Base-by-base conservation (phyloP, 768 basidiomycete genomes). In the Suillus occidentalis region DNA sequence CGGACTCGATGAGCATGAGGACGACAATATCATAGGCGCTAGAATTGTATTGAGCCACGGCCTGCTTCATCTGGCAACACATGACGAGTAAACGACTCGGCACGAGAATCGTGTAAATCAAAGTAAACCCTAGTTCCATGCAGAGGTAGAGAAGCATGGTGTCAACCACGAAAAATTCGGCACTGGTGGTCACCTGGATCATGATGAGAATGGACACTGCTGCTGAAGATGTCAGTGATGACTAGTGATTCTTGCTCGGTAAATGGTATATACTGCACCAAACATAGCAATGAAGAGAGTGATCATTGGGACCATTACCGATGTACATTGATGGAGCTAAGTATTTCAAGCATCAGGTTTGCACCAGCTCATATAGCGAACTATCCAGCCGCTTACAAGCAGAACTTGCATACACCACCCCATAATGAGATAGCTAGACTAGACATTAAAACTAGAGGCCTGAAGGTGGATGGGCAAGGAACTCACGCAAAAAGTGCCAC, bases 1-100 rank as follows among this genome's bases (percentile, higher is more conserved):
- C 77, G 20, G 76, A 77, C 61, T 82, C 79, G 65, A 81, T 65
- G n/a, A 80, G 60, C 73, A 81, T 79, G 25, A 71, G 64, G 1
- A 68, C 60, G 0, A 77, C 70, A 4, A 63, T 67, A 20, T 73
- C 67, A 62, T 78, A 77, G 28, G 64, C 50, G 20, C 20, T 50
- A 4, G 66, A 63, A 56, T 55, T 34, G n/a, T 69, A 59, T 20
- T 20, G 25, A 9, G 10, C 25, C 25, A 59, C 25, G 18, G 18
- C 25, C 18, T 40, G 57, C 40, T 36, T 37, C 43, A 73, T 68
- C 28, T 60, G 67, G 14, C 34, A 45, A 25, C 76, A 73, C 34
- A 70, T 34, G 20, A 61, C 10, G 20, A 73, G 65, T 6, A 81
- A 70, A n/a, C 77, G 78, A 2, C 60, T 62, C 0, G 67, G 71